Base-by-base conservation (phyloP, 495 filamentous ascomycete species). In the Penicillium odoratum region DNA sequence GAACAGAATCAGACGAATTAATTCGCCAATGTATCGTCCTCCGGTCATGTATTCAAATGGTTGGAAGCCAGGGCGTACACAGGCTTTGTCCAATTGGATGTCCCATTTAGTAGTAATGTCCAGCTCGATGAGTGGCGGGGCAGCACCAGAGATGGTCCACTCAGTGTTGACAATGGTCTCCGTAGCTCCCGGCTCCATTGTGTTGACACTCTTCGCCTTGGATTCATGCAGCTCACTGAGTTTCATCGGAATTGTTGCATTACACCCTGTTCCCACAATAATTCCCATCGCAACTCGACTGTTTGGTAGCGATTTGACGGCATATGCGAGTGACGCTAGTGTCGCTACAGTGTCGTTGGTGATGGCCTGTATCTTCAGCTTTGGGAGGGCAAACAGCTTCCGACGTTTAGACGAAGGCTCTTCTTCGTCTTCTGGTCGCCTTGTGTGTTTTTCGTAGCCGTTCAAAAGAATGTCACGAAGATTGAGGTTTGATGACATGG, bases 11-110 rank as follows among this genome's bases (percentile, higher is more conserved):
- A 93, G 66, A 9, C 91, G 82, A 28, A 85, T 86, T n/a, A 95
- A 78, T 75, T 93, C 91, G 46, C 91, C 91, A 15, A 95, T 79
- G 65, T 95, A 95, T 16, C 90, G 81, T 0, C 91, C 91, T 16
- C 88, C 83, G 1, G 89, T 92, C 88, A 95, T 91, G 68, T 93
- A 92, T 71, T 95, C 91, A 53, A 93, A 86, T 1, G 91, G 91
- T 64, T 93, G 89, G 64, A 93, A 93, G 0, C 90, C 91, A 0
- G 90, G 89, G 1, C 80, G 80, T 63, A 89, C 84, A 64, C 85
- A 85, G 10, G 82, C 81, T 8, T 60, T 62, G 58, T 92, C 88
- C 13, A 95, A 76, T 54, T 78, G 71, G 3, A 69, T 58, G 62
- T 95, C 91, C 90, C 90, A 93, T 50, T 78, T 80, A 9, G 84